A percentile compares a stretch with the other conserved stretches of the same genome.
Conservation (phyloP, 345 rosid genomes). For the Carallia pectinifolia region DNA sequence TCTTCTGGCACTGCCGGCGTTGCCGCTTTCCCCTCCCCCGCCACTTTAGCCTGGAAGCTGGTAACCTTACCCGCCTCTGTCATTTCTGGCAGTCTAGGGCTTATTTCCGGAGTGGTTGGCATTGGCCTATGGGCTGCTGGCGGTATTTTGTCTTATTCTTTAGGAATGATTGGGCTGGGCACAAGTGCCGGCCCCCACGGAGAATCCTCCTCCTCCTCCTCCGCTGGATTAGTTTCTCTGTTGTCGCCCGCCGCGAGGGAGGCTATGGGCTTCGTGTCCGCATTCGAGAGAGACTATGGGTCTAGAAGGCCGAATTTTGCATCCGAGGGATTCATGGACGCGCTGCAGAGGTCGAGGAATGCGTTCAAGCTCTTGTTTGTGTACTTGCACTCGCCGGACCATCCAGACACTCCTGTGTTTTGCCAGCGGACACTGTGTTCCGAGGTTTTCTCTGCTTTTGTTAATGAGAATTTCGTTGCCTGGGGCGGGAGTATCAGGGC, state of each 20-base stretch:
- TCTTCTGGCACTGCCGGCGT: too few species aligned
- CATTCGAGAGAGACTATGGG: conserved; percentile 79
- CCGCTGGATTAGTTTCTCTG: conserved; percentile 40
- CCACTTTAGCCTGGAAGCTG: conserved; percentile 77
- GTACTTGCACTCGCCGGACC: conserved; percentile 96
- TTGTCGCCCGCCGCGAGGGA: conserved; percentile 68
- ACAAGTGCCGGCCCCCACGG: conserved; percentile 42
- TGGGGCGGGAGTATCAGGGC: conserved; percentile 98
- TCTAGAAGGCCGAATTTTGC: conserved; percentile 65
- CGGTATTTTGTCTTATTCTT: conserved; percentile 77
- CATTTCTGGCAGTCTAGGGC: conserved; percentile 80
- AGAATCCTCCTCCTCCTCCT: conserved; percentile 23
- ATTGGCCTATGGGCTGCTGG: conserved; percentile 96
- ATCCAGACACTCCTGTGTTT: conserved; percentile 74
- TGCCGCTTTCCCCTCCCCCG: conserved; percentile 24
- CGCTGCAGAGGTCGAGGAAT: conserved; percentile 77
- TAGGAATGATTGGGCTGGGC: conserved; percentile 77
- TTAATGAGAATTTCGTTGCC: conserved; percentile 84
- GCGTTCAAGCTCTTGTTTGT: conserved; percentile 74
- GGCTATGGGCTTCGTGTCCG: conserved; percentile 67
- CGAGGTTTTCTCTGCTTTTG: conserved; percentile 55
- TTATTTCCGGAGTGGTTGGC: conserved; percentile 85
- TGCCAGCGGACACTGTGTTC: conserved; percentile 74
- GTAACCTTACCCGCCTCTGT: conserved; percentile 78
- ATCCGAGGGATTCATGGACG: conserved; percentile 87